Base-by-base conservation (phyloP, 352 stramenopile species). In the Phytophthora meadii region DNA sequence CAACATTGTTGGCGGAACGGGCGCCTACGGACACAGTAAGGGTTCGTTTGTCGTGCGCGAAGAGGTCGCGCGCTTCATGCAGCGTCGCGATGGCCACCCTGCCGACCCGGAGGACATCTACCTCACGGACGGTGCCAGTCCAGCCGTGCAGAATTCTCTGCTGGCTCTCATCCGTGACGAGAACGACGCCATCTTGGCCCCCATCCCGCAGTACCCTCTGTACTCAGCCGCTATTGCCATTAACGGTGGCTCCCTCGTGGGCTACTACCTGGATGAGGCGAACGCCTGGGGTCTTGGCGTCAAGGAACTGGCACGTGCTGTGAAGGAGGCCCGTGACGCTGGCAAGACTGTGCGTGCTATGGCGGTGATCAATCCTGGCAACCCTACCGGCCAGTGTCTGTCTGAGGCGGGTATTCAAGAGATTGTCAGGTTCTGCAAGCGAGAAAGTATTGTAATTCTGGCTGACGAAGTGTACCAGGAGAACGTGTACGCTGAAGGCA, bases 401-500 rank as follows among this genome's bases (percentile, higher is more conserved):
- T 82, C 84, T 64, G 56, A 68, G 12, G 74, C 97, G 48, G 96
- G 98, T 70, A 96, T 99, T 47, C 74, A 95, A 51, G 92, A 97
- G 63, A 98, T 99, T 65, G 94, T 99, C 50, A 72, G 88, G 49
- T 99, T 99, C 61, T 99, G 96, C 77, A 83, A 92, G 58, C 74
- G 94, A 49, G 83, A 99, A 61, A 87, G 97, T 54, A 84, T 99
- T 32, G 84, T 99, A 32, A 82, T 99, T 46, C 74, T 99, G 54
- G 97, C 97, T 2, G 98, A 99, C 70, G 97, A 99, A 79, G 98
- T 99, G 17, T 99, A 99, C 80, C 98, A 99, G 73, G 97, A 99
- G 72, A 99, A 99, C 84, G 95, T 99, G 48, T 99, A 99, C 72
- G 87, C 89, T 11, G 74, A 95, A 22, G 86, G 89, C 54, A 94